Evolutionary conservation across 2,329 filamentous ascomycete species (phyloP).

Genomic region (Fusarium proliferatum): DNA sequence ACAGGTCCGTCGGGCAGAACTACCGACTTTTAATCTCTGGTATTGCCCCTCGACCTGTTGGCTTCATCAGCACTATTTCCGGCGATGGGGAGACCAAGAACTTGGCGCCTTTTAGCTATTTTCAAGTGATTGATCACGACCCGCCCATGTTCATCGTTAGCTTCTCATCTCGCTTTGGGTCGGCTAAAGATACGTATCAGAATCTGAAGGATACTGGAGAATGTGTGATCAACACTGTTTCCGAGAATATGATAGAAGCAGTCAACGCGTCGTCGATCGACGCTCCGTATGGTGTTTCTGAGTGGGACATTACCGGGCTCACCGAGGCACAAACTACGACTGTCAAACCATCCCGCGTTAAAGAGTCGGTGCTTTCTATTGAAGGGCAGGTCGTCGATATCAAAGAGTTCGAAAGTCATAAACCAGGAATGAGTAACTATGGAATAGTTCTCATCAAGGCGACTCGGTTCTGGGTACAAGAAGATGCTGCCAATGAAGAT

Average conservation of each 20-base stretch:
- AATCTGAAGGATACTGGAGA: constrained; percentile 79
- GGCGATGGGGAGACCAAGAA: constrained; percentile 73
- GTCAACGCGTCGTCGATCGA: constrained; percentile 84
- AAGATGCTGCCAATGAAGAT: constrained; percentile 86
- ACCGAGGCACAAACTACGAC: constrained; percentile 73
- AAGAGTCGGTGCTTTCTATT: constrained; percentile 84
- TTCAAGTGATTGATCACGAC: constrained; percentile 85
- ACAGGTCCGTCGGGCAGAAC: constrained; percentile 75
- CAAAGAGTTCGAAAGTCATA: constrained; percentile 81
- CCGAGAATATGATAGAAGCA: constrained; percentile 85
- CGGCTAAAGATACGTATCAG: constrained; percentile 80
- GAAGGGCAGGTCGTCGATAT: constrained; percentile 83
- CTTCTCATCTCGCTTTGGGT: constrained; percentile 56
- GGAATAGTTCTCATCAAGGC: constrained; percentile 84
- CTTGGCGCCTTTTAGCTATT: constrained; percentile 89
- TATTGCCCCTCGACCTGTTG: constrained; percentile 82
- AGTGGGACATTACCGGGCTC: constrained; percentile 85
- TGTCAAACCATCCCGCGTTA: constrained; percentile 78
- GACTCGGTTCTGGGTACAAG: constrained; percentile 86
- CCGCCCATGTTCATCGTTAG: constrained; percentile 82
- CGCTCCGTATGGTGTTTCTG: constrained; percentile 78
- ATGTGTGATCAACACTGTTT: constrained; percentile 88
- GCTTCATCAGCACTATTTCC: constrained; percentile 64
- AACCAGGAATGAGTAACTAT: constrained; percentile 78
- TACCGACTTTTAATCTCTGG: constrained; percentile 88